Evolutionary conservation across 129 eudicot species (phyloP).

Genomic region (Scalesia atractyloides): DNA sequence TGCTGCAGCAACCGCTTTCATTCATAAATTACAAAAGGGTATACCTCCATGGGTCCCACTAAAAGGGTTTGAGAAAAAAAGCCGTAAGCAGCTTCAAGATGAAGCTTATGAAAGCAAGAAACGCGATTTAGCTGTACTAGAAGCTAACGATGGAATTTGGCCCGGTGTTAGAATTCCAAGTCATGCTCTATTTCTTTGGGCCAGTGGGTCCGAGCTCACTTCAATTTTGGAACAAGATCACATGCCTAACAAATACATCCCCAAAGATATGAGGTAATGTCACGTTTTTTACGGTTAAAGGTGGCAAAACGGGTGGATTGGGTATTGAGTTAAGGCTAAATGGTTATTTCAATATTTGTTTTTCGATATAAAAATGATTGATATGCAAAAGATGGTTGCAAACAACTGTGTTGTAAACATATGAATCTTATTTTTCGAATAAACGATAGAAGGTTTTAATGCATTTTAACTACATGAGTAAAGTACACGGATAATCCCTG

Average conservation of each 20-base stretch:
- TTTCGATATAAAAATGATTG: neutral
- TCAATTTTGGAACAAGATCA: conserved; percentile 76
- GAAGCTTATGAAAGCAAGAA: conserved; percentile 87
- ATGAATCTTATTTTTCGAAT: neutral
- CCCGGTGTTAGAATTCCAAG: conserved; percentile 89
- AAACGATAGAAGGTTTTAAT: neutral
- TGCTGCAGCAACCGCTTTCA: conserved; percentile 83
- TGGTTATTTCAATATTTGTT: neutral
- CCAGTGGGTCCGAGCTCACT: conserved; percentile 91
- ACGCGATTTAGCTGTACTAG: conserved; percentile 88
- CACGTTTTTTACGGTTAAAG: neutral
- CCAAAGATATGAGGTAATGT: conserved; percentile 76
- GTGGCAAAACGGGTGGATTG: neutral
- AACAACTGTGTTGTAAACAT: neutral
- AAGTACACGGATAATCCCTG: too few species aligned
- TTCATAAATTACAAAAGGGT: conserved; percentile 85
- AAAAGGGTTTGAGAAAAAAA: conserved; percentile 73
- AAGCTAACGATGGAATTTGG: conserved; percentile 94
- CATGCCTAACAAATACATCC: conserved; percentile 88
- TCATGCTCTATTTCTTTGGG: conserved; percentile 93
- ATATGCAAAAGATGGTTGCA: neutral
- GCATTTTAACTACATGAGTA: neutral
- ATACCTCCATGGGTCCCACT: conserved; percentile 91
- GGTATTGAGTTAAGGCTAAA: neutral
- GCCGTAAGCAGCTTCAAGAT: conserved; percentile 76